These are phyloP conservation scores for Kluyveromyces marxianus DNA, from an alignment of 1,139 yeast species.

Conservation along the genomic window DNA sequence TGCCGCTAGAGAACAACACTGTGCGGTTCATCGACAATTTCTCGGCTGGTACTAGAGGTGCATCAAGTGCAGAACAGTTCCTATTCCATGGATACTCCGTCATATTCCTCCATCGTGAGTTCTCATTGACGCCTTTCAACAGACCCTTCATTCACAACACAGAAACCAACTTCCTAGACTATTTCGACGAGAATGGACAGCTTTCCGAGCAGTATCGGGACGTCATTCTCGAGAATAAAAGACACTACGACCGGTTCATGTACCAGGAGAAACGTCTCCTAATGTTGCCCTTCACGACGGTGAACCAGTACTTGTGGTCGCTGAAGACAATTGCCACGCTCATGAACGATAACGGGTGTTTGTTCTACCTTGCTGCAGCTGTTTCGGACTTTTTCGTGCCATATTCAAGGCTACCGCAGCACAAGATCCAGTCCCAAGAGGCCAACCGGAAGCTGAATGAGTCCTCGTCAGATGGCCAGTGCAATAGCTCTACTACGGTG, in stretches of 20 bases:
- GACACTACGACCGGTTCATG: constrained; percentile 55
- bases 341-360: constrained; percentile 50
- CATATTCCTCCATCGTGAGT: constrained; percentile 84
- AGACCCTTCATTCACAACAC: constrained; percentile 83
- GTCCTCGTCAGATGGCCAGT: neutral
- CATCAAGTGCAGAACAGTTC: constrained; percentile 89
- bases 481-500: constrained; percentile 18
- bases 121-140: constrained; percentile 83
- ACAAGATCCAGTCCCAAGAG: constrained; percentile 82
- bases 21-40: constrained; percentile 95
- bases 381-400: constrained; percentile 96
- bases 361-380: constrained; percentile 93
- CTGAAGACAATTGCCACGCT: constrained; percentile 58
- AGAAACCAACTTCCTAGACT: constrained; percentile 70
- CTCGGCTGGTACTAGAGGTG: constrained; percentile 97
- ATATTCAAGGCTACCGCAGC: constrained; percentile 75
- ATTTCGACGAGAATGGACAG: constrained; percentile 50
- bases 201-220: constrained; percentile 53
- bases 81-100: constrained; percentile 84
- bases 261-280: constrained; percentile 36
- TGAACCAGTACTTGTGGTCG: constrained; percentile 85
- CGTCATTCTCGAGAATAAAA: constrained; percentile 56
- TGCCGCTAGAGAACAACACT: constrained; percentile 92
- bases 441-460: constrained; percentile 5
- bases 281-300: constrained; percentile 85